A percentile compares a stretch with the other conserved stretches of the same genome.
phyloP scores from a whole-genome alignment of 495 filamentous ascomycete genomes.

The Penicillium argentinense region DNA sequence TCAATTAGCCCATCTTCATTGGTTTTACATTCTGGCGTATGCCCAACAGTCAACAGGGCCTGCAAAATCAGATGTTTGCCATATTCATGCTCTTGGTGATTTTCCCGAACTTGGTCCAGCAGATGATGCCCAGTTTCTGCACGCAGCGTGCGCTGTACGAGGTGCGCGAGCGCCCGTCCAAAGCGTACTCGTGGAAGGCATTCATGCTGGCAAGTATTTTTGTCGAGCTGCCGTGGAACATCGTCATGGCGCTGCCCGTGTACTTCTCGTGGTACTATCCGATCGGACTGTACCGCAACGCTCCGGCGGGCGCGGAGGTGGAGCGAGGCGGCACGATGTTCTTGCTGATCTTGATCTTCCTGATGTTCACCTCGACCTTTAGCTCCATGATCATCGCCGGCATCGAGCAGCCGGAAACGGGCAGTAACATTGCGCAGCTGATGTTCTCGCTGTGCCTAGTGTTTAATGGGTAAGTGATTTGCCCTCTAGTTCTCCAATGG shows the following conservation, averaged over 20 bases:
- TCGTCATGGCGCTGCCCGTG: slow-evolving; percentile 65
- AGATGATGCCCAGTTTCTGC: slow-evolving; percentile 85
- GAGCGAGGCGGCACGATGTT: slow-evolving; percentile 69
- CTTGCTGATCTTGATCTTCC: slow-evolving; percentile 49
- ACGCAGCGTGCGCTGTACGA: slow-evolving; percentile 79
- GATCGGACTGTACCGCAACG: slow-evolving; percentile 72
- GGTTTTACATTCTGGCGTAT: slow-evolving; percentile 85
- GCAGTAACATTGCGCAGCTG: slow-evolving; percentile 63
- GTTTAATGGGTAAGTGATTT: slow-evolving; percentile 64
- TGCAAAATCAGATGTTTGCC: slow-evolving; percentile 85
- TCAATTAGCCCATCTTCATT: slow-evolving; percentile 73
- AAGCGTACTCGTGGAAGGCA: slow-evolving; percentile 78
- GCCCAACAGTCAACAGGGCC: slow-evolving; percentile 67
- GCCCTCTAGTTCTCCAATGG: background rate
- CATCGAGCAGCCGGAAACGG: slow-evolving; percentile 65
- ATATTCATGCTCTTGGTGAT: slow-evolving; percentile 82
- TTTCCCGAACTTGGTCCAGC: slow-evolving; percentile 72
- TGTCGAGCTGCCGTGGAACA: slow-evolving; percentile 75
- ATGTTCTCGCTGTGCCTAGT: slow-evolving; percentile 67
- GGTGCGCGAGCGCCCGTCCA: slow-evolving; percentile 79
- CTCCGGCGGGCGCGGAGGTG: slow-evolving; percentile 24
- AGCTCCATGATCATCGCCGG: slow-evolving; percentile 64
- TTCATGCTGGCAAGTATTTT: slow-evolving; percentile 80
- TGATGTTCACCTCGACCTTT: slow-evolving; percentile 53
- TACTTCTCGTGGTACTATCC: slow-evolving; percentile 82